Percentiles rank a stretch among this genome's conserved stretches.
Conservation (phyloP, 2,329 filamentous ascomycete species). For the Pseudonectria buxi region DNA sequence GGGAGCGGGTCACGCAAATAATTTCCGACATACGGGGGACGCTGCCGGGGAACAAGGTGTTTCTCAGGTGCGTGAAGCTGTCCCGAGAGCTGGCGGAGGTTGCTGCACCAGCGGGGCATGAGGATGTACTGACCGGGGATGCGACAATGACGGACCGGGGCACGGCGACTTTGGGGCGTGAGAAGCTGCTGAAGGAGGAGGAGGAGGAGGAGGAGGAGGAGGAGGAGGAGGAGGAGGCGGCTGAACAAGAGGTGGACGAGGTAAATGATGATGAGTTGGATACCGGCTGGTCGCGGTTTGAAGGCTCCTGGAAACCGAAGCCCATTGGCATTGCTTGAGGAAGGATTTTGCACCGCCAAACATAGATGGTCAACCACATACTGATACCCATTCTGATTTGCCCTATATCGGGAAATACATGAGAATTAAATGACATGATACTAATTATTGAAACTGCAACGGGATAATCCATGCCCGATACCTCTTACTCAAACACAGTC, state of each 20-base stretch:
- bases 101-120: constrained; percentile 6
- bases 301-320: constrained; percentile 49
- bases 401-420: too few relatives aligned
- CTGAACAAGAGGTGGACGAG: constrained; percentile 9
- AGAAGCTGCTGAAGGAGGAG: constrained; percentile 1
- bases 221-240: constrained; percentile 9
- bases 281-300: constrained; percentile 41
- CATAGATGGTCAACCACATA: too few relatives aligned
- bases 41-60: constrained; percentile 36
- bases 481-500: background rate
- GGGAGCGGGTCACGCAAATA: constrained; percentile 28
- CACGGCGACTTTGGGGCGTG: background rate
- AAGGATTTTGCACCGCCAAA: background rate
- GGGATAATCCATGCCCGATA: background rate
- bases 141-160: constrained; percentile 6
- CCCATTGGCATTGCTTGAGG: constrained; percentile 49
- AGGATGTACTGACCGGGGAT: too few relatives aligned
- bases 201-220: constrained; percentile 8
- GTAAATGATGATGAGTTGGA: constrained; percentile 10
- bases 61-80: constrained; percentile 39
- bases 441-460: too few relatives aligned
- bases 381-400: constrained; percentile 7
- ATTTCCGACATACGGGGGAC: constrained; percentile 34
- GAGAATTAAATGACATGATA: too few relatives aligned
- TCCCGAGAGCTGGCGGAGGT: constrained; percentile 33